Evolutionary conservation across 2,329 filamentous ascomycete genomes (phyloP), one percentile per base, ranked within the genome.

Genomic region (Penicillium hordei): DNA sequence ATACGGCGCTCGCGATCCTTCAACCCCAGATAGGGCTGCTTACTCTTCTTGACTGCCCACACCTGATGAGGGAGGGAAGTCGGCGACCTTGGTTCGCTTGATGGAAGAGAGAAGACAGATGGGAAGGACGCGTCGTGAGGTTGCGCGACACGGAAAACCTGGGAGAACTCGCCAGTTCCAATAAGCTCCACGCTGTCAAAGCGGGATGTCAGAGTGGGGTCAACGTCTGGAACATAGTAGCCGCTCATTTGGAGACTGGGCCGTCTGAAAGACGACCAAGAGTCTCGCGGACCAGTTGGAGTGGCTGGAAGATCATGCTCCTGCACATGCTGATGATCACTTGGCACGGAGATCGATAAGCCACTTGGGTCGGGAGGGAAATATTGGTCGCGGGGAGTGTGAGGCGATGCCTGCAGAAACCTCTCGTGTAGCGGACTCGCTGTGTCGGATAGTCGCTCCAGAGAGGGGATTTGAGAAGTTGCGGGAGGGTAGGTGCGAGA

Each of bases 11-110:
- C 84, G n/a, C 92, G 88, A 72, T 97, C 93, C 70, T 85, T 89
- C 48, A 83, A 80, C 21, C 94, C 93, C 53, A 86, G 82, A 69
- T 91, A 93, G 8, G 90, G 87, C 59, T 91, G 84, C 68, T 90
- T 90, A 59, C 91, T 88, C 78, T 96, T 97, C 80, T 99, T 99
- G 54, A 99, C 93, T 2, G 93, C 93, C 80, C 88, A 97, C 0
- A 96, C 86, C 53, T 83, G 81, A 34, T 83, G 81, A 33, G 82
- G 79, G 23, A 82, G 68, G 8, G 83, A 78, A 40, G 79, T 82
- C 12, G 81, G 82, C 9, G 85, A 81, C n/a, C 82, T 76, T 38
- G 75, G 79, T 12, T 79, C 74, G 53, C 74, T 75, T 1, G 76
- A 79, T 1, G 83, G 79, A 58, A 78, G 55, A 65, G 79, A 68